Evolutionary conservation across 495 filamentous ascomycete species (phyloP), one percentile per base, ranked within the genome.

Genomic region (Trichodelitschia bisporula): DNA sequence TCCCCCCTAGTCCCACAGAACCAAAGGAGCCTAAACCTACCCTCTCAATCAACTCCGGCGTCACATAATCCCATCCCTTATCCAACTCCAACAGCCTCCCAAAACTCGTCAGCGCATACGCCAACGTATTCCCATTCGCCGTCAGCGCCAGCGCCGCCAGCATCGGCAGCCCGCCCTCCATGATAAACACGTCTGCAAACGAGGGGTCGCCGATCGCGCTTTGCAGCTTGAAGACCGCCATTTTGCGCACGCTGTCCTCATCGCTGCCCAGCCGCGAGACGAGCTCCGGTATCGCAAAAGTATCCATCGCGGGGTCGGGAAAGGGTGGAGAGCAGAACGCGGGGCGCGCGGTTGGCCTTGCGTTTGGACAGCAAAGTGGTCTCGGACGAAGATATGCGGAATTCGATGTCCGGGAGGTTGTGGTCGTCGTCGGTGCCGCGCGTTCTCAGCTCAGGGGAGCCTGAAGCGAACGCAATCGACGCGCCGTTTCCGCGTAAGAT

Each of bases 151-250:
- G 57, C 34, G 77, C 69, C 18, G 79, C 66, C 36, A 99, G 56
- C 36, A 78, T 71, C 35, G 64, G 60, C 28, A 93, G 54, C 4
- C 86, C 86, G 26, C 82, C 89, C 36, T 79, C 75, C 10, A 69
- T 62, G 15, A 95, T 91, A 56, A 95, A 99, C 34, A 84, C 63
- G 48, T 95, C 89, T 26, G 86, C 89, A 47, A 99, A 95, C 29
- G 80, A 78, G 3, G 86, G 86, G 48, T 99, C 89, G 42, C 78
- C 79, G 44, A 99, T 91, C 36, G 71, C 77, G 24, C 67, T 63
- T 51, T 99, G 86, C 23, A 99, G 67, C 52, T 90, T 91, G 64
- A 99, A 99, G 35, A 82, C 89, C 9, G 86, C 86, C 79, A 92
- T 93, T 58, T 99, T 99, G 41, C 86, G 78, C 33, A 79, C 77